Conservation (phyloP, 371 early-diverging fungal species). For the Mucor irregularis region DNA sequence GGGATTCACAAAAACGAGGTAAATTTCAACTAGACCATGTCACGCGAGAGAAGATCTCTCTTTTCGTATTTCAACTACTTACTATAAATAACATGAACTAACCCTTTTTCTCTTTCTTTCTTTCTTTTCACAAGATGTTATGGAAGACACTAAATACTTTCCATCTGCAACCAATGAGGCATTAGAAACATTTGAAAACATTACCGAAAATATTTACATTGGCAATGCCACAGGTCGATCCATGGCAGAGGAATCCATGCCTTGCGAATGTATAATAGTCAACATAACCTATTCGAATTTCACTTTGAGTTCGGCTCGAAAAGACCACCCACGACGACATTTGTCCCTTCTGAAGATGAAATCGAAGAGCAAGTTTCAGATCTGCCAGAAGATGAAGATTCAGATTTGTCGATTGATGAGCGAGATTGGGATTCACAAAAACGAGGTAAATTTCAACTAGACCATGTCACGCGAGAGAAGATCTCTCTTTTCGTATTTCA, state of each 20-base stretch:
- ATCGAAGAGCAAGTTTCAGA: neutral
- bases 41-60: neutral
- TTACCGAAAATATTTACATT: conserved; percentile 66
- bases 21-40: too few relatives aligned
- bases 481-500: neutral
- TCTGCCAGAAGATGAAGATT: conserved; percentile 1
- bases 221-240: conserved; percentile 72
- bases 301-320: conserved; percentile 34
- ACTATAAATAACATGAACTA: too few relatives aligned
- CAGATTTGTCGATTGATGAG: neutral
- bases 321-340: conserved; percentile 14
- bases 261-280: neutral
- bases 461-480: too few relatives aligned
- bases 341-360: conserved; percentile 1
- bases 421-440: neutral
- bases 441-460: too few relatives aligned
- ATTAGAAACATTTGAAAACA: conserved; percentile 58
- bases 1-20: neutral
- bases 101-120: neutral
- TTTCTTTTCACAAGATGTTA: neutral
- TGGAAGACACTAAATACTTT: conserved; percentile 8
- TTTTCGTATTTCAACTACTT: too few relatives aligned
- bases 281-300: conserved; percentile 20
- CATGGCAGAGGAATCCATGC: too few relatives aligned
- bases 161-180: conserved; percentile 55